Percentiles rank a stretch among this genome's conserved stretches.
These are phyloP conservation scores for Aspergillus campestris DNA, from an alignment of 495 filamentous ascomycete species.

Conservation along the genomic window DNA sequence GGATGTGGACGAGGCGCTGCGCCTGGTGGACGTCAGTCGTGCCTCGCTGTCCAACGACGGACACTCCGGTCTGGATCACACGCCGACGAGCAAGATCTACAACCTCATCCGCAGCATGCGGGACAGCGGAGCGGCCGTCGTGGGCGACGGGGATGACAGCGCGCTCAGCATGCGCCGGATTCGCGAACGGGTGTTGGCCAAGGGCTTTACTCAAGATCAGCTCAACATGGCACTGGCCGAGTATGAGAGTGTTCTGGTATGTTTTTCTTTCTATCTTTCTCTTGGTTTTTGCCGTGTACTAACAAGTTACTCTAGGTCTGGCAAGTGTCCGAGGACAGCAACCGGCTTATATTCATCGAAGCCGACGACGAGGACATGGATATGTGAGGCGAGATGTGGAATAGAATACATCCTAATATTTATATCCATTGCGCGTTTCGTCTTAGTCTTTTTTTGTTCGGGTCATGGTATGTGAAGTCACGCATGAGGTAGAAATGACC, in stretches of 20 bases:
- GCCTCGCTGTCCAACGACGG: constrained; percentile 69
- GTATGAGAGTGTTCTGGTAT: constrained; percentile 80
- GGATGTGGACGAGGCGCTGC: constrained; percentile 90
- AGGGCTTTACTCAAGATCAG: constrained; percentile 94
- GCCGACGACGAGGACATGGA: constrained; percentile 51
- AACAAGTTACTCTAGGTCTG: constrained; percentile 56
- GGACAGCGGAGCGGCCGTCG: constrained; percentile 71
- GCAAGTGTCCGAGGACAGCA: constrained; percentile 86
- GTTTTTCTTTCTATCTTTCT: constrained; percentile 27
- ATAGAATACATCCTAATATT: not conserved
- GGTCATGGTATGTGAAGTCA: too few species aligned
- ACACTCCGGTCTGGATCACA: constrained; percentile 55
- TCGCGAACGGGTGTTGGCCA: constrained; percentile 81
- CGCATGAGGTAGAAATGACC: not conserved
- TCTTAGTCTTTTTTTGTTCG: too few species aligned
- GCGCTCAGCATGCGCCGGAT: constrained; percentile 83
- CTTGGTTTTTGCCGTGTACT: constrained; percentile 8
- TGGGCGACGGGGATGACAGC: constrained; percentile 58
- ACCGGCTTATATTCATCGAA: constrained; percentile 74
- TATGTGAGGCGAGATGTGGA: constrained; percentile 16
- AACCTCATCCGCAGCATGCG: constrained; percentile 79
- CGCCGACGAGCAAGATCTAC: constrained; percentile 83
- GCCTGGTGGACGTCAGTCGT: constrained; percentile 86
- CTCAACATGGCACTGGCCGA: constrained; percentile 79
- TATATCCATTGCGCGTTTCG: not conserved